phyloP scores from a whole-genome alignment of 2,329 filamentous ascomycete species.

The Trichoderma brevicompactum region DNA sequence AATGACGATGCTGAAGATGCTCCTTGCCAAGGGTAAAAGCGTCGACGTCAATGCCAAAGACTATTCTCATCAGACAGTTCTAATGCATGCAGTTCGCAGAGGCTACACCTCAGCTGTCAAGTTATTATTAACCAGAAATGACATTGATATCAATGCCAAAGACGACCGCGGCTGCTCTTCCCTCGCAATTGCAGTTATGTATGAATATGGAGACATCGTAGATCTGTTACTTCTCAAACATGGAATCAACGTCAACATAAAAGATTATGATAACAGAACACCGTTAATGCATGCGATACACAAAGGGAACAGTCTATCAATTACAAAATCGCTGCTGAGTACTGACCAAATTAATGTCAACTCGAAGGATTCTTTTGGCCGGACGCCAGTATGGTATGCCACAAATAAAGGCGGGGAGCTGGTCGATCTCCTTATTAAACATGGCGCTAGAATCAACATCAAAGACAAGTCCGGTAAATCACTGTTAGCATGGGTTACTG shows the following conservation, averaged over 20 bases:
- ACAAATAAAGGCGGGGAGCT: neutral
- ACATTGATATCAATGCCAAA: neutral
- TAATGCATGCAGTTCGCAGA: neutral
- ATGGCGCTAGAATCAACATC: neutral
- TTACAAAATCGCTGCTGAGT: neutral
- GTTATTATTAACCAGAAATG: neutral
- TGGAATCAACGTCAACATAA: neutral
- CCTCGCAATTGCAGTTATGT: neutral
- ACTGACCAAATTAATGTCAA: neutral
- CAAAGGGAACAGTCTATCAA: neutral
- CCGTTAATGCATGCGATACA: neutral
- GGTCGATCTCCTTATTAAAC: neutral
- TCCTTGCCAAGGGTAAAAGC: neutral
- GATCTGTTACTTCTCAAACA: neutral
- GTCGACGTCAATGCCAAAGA: neutral
- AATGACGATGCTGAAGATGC: neutral
- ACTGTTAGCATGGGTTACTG: neutral
- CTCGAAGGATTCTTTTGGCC: neutral
- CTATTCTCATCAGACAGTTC: too few relatives aligned
- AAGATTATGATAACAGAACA: neutral
- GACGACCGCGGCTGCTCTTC: neutral
- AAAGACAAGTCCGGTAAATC: neutral
- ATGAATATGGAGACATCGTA: neutral
- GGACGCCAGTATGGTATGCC: neutral
- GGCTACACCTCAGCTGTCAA: neutral